These are phyloP conservation scores for Isoetes taiwanensis DNA, from an alignment of 75 land plant genomes.

Conservation along the genomic window DNA sequence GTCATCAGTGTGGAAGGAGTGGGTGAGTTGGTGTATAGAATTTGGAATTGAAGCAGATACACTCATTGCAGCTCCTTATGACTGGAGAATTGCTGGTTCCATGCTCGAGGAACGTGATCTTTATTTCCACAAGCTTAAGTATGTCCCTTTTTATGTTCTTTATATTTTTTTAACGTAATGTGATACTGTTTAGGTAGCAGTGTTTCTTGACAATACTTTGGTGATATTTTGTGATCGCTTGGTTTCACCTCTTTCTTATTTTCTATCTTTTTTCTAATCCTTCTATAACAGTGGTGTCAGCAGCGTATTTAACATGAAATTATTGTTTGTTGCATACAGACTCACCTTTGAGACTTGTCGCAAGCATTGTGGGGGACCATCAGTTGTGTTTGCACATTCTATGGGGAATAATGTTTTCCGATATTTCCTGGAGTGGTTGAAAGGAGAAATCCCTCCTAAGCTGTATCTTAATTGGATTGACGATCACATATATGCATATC, in stretches of 20 bases:
- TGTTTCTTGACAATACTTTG: background rate
- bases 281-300: no score
- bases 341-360: conserved; percentile 92
- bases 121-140: conserved; percentile 97
- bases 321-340: conserved; percentile 26
- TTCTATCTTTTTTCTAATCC: background rate
- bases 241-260: conserved; percentile 5
- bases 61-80: conserved; percentile 91
- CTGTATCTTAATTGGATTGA: conserved; percentile 79
- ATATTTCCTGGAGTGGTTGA: conserved; percentile 96
- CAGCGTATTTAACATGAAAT: background rate
- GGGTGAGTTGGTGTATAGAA: conserved; percentile 95
- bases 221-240: background rate
- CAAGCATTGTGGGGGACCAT: conserved; percentile 96
- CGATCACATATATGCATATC: conserved; percentile 89
- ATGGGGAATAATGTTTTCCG: conserved; percentile 97
- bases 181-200: background rate
- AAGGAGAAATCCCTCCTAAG: conserved; percentile 89
- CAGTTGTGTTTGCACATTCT: conserved; percentile 93
- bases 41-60: conserved; percentile 98
- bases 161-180: background rate
- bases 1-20: conserved; percentile 97
- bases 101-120: conserved; percentile 91
- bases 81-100: conserved; percentile 87
- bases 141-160: conserved; percentile 11